Base-by-base conservation (phyloP, 2,329 filamentous ascomycete genomes). In the Colletotrichum noveboracense region DNA sequence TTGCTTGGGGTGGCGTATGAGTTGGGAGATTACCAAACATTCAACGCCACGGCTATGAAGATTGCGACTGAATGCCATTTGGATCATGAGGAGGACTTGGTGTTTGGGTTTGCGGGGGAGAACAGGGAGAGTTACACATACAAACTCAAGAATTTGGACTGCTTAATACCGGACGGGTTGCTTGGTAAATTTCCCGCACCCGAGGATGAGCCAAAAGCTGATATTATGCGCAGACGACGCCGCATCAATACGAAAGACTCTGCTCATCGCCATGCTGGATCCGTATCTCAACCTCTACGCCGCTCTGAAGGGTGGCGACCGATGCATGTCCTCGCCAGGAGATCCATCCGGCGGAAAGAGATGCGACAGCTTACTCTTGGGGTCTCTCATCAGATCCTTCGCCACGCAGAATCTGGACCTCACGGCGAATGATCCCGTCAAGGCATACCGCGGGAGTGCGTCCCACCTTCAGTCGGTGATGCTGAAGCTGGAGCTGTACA, bases 1-100 rank as follows among this genome's bases (percentile, higher is more conserved):
- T 75, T 82, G 5, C 66, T 84, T 5, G 83, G 81, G 78, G 79
- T 84, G 4, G 76, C 80, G 1, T 84, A 82, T 80, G 82, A 83
- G 75, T 70, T 84, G 28, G 83, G 83, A 1, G 71, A 78, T 12
- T 67, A 76, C 5, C 74, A 79, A 7, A 66, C 74, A 2, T 83
- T 84, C 43, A 61, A 74, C 28, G 48, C 36, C 8, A 76, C 77
- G 10, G 74, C 79, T 13, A 69, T 77, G n/a, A 78, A 78, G 64
- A 78, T 83, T 65, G 52, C 80, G 21, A 76, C 80, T 7, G 80
- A 81, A 61, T 77, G 75, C 7, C 48, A 69, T 2, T 13, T 69
- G 26, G 74, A 76, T 36, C 24, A 26, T 14, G 65, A 76, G 8
- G 74, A 21, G 4, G 70, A 76, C 10, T 36, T 74, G 8, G 74